Conservation (phyloP, 2,329 filamentous ascomycete species). For the Alternaria solani region DNA sequence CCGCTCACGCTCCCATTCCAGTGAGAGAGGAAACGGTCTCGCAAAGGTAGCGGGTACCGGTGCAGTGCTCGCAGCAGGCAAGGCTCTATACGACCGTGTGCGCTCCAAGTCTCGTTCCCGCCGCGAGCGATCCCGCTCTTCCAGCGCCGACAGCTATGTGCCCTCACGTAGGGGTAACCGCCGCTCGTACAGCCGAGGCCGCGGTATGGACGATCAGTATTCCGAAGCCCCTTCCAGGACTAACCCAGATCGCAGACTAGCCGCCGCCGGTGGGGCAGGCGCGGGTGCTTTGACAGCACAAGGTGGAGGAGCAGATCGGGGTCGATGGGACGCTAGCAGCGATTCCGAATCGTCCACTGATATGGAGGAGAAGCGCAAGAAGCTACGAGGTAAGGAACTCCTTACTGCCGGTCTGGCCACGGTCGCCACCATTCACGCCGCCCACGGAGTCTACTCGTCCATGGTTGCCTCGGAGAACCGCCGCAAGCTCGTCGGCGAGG, state of each 20-base stretch:
- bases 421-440: slow-evolving; percentile 74
- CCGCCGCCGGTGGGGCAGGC: slow-evolving; percentile 45
- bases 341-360: slow-evolving; percentile 65
- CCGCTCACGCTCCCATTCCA: slow-evolving; percentile 53
- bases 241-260: slow-evolving; percentile 52
- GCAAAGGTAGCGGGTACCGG: slow-evolving; percentile 59
- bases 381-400: slow-evolving; percentile 71
- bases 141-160: slow-evolving; percentile 61
- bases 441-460: slow-evolving; percentile 69
- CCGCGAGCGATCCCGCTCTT: slow-evolving; percentile 48
- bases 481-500: slow-evolving; percentile 66
- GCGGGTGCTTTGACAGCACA: slow-evolving; percentile 46
- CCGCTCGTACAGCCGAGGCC: slow-evolving; percentile 47
- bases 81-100: slow-evolving; percentile 63
- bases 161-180: slow-evolving; percentile 57
- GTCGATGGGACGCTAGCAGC: slow-evolving; percentile 33
- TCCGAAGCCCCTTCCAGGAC: slow-evolving; percentile 46
- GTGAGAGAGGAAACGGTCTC: slow-evolving; percentile 57
- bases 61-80: slow-evolving; percentile 60
- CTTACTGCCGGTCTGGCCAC: slow-evolving; percentile 71
- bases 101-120: slow-evolving; percentile 62
- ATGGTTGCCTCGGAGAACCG: slow-evolving; percentile 70
- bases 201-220: slow-evolving; percentile 56
- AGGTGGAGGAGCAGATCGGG: slow-evolving; percentile 29
- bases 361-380: slow-evolving; percentile 69